Conservation (phyloP, 305 asterid genomes). For the Striga hermonthica region DNA sequence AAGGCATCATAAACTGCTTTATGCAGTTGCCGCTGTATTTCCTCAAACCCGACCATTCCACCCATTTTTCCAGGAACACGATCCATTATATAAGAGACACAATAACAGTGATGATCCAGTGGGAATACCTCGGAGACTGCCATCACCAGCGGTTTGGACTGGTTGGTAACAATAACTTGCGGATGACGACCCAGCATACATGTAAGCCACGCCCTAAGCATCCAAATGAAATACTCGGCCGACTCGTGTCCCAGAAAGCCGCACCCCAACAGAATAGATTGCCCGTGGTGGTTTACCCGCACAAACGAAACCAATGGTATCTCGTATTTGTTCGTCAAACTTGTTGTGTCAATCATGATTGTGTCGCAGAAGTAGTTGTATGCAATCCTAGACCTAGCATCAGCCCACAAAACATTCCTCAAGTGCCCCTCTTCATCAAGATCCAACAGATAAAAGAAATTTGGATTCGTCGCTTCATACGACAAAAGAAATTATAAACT, state of each 20-base stretch:
- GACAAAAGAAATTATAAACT: constrained; percentile 56
- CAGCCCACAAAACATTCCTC: constrained; percentile 58
- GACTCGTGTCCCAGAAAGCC: constrained; percentile 62
- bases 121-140: constrained; percentile 56
- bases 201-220: constrained; percentile 32
- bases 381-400: constrained; percentile 54
- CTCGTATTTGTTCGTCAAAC: constrained; percentile 51
- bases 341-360: constrained; percentile 49
- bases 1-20: constrained; percentile 49
- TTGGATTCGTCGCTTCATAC: constrained; percentile 58
- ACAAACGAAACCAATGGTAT: constrained; percentile 39
- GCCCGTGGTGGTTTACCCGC: constrained; percentile 65
- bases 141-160: constrained; percentile 41
- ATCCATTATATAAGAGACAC: constrained; percentile 45
- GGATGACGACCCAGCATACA: constrained; percentile 28
- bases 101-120: constrained; percentile 44
- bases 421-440: constrained; percentile 51
- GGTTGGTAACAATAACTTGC: constrained; percentile 48
- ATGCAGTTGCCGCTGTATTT: constrained; percentile 45
- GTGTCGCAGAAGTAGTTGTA: constrained; percentile 48
- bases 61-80: constrained; percentile 65
- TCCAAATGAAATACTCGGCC: constrained; percentile 51
- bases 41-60: constrained; percentile 50
- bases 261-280: constrained; percentile 53
- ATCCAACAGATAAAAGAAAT: constrained; percentile 56